Conservation (phyloP, 1,284 basidiomycete genomes). For the Irpex sp. region DNA sequence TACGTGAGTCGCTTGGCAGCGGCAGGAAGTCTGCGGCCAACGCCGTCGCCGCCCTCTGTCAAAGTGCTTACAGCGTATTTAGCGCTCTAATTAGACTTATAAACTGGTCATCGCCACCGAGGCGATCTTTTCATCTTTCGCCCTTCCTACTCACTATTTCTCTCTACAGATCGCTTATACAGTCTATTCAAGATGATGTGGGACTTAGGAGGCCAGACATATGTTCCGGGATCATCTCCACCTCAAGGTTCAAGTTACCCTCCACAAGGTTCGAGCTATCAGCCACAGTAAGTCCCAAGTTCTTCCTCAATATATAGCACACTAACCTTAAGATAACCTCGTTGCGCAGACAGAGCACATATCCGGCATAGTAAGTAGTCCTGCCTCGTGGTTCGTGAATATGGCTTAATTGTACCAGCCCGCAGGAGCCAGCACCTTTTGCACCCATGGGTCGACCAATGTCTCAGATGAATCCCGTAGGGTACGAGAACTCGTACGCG, state of each 20-base stretch:
- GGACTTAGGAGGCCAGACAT: slow-evolving; percentile 14
- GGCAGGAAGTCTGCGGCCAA: background rate
- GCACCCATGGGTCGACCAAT: background rate
- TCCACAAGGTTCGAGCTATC: background rate
- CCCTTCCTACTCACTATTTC: background rate
- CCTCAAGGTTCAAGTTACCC: background rate
- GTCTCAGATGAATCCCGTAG: background rate
- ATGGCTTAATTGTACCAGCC: background rate
- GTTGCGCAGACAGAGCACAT: slow-evolving; percentile 4
- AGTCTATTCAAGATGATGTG: slow-evolving; percentile 16
- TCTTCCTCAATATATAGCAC: background rate
- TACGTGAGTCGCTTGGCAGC: background rate
- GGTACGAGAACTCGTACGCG: background rate
- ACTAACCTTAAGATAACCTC: background rate
- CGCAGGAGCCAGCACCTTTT: background rate
- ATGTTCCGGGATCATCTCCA: slow-evolving; percentile 7
- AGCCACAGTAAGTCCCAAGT: slow-evolving; percentile 3
- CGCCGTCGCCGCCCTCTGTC: slow-evolving; percentile 3
- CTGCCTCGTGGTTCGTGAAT: background rate
- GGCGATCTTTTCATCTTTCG: background rate
- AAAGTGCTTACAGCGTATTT: background rate
- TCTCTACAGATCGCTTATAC: background rate
- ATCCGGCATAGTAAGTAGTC: slow-evolving; percentile 10
- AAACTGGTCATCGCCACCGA: background rate
- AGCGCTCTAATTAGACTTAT: background rate